These are phyloP conservation scores for Albifimbria verrucaria DNA, from an alignment of 2,329 filamentous ascomycete species.

Conservation along the genomic window DNA sequence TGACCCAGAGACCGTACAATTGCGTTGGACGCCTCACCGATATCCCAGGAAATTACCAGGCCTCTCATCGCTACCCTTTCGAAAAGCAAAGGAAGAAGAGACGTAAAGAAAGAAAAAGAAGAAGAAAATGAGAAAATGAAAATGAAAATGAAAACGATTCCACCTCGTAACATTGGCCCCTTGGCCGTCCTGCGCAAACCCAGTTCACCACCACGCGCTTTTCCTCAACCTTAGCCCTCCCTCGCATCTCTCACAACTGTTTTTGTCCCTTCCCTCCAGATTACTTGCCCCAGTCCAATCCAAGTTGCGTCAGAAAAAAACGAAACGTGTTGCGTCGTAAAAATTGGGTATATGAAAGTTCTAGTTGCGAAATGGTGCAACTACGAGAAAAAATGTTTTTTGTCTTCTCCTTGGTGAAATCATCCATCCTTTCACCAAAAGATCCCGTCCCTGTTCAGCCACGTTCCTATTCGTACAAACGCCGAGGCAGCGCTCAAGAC, in stretches of 20 bases:
- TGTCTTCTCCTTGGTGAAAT: too few species aligned
- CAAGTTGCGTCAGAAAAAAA: background rate
- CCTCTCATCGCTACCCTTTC: background rate
- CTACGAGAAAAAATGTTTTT: background rate
- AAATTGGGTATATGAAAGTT: background rate
- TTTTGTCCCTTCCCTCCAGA: background rate
- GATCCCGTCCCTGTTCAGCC: too few species aligned
- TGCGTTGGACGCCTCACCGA: background rate
- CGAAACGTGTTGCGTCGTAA: background rate
- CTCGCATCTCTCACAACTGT: too few species aligned
- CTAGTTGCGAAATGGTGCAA: background rate
- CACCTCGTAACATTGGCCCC: background rate
- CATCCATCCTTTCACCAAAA: too few species aligned
- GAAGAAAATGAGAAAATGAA: background rate
- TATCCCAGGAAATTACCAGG: background rate
- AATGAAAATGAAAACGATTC: background rate
- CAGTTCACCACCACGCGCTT: too few species aligned
- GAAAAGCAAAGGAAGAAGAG: background rate
- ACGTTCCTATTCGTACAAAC: too few species aligned
- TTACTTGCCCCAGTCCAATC: background rate
- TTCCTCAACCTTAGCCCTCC: too few species aligned
- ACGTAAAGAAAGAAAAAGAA: background rate
- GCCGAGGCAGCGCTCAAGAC: constrained; percentile 11
- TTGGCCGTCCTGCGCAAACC: too few species aligned
- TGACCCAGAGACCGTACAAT: background rate